Percentiles rank a stretch among this genome's conserved stretches.
These are phyloP conservation scores for Apiotrichum mycotoxinovorans DNA, from an alignment of 1,284 basidiomycete species.

Conservation along the genomic window DNA sequence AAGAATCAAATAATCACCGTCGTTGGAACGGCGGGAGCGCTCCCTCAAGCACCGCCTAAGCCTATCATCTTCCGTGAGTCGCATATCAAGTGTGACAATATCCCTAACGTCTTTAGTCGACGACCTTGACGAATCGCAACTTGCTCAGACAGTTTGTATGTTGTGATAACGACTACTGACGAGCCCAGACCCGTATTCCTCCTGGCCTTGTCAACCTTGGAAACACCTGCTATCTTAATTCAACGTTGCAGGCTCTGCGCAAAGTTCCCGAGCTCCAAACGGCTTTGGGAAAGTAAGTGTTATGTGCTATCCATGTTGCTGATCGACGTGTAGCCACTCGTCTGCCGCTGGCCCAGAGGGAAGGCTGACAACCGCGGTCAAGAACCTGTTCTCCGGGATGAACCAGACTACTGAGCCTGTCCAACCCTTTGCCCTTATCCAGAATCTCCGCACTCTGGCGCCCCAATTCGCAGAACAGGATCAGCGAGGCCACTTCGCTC, in stretches of 20 bases:
- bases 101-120: slow-evolving; percentile 36
- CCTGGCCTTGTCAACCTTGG: slow-evolving; percentile 39
- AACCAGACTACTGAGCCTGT: slow-evolving; percentile 70
- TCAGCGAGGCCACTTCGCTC: slow-evolving; percentile 64
- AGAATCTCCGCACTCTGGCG: slow-evolving; percentile 68
- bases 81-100: slow-evolving; percentile 47
- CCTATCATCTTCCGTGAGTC: slow-evolving; percentile 64
- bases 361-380: slow-evolving; percentile 57
- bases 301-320: not conserved
- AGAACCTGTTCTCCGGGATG: slow-evolving; percentile 72
- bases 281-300: slow-evolving; percentile 61
- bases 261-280: slow-evolving; percentile 81
- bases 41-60: slow-evolving; percentile 79
- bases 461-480: slow-evolving; percentile 88
- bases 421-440: slow-evolving; percentile 69
- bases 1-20: slow-evolving; percentile 51
- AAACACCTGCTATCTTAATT: slow-evolving; percentile 75
- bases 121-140: slow-evolving; percentile 80
- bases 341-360: slow-evolving; percentile 44
- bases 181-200: slow-evolving; percentile 57
- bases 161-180: not conserved
- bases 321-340: slow-evolving; percentile 10
- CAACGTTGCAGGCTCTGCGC: slow-evolving; percentile 86
- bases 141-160: slow-evolving; percentile 70
- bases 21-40: slow-evolving; percentile 85